Percentiles rank a stretch among this genome's conserved stretches.
These are phyloP conservation scores for Cryphonectria naterciae DNA, from an alignment of 2,329 filamentous ascomycete species.

Conservation along the genomic window DNA sequence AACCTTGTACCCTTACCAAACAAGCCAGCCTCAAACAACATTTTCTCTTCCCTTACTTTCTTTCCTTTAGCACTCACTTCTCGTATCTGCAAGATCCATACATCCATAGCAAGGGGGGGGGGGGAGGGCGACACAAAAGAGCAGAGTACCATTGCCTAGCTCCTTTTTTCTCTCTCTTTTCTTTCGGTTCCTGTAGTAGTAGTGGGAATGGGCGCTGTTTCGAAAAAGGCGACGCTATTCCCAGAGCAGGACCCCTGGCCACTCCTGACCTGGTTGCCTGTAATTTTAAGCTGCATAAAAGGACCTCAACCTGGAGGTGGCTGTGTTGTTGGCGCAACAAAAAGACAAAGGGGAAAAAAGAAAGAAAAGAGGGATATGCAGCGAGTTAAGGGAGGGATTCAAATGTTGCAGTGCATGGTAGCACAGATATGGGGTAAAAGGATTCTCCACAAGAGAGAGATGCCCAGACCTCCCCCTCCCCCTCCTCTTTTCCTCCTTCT, in stretches of 20 bases:
- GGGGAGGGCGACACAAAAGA: not conserved
- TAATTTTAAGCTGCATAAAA: slow-evolving; percentile 8
- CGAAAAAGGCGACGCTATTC: slow-evolving; percentile 5
- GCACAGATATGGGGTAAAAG: not conserved
- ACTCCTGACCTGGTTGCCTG: not conserved
- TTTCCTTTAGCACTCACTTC: not conserved
- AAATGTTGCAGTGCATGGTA: not conserved
- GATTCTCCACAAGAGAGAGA: not conserved
- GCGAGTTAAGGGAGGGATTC: not conserved
- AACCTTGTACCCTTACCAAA: not conserved
- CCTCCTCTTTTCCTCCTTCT: not conserved
- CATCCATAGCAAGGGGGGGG: not conserved
- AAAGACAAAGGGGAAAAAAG: not conserved
- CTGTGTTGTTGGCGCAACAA: not conserved
- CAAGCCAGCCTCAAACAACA: not conserved
- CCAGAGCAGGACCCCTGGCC: slow-evolving; percentile 1
- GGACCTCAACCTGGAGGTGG: slow-evolving; percentile 7
- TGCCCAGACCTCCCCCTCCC: not conserved
- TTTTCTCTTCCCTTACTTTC: not conserved
- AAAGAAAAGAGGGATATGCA: not conserved
- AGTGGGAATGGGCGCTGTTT: slow-evolving; percentile 7
- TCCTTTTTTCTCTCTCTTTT: not conserved
- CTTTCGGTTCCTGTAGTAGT: not conserved
- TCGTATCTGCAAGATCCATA: not conserved
- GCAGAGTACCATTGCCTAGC: no score